A percentile compares a stretch with the other conserved stretches of the same genome.
These are phyloP conservation scores for Aureobasidium sp. DNA, from an alignment of 2,329 filamentous ascomycete genomes.

Conservation along the genomic window DNA sequence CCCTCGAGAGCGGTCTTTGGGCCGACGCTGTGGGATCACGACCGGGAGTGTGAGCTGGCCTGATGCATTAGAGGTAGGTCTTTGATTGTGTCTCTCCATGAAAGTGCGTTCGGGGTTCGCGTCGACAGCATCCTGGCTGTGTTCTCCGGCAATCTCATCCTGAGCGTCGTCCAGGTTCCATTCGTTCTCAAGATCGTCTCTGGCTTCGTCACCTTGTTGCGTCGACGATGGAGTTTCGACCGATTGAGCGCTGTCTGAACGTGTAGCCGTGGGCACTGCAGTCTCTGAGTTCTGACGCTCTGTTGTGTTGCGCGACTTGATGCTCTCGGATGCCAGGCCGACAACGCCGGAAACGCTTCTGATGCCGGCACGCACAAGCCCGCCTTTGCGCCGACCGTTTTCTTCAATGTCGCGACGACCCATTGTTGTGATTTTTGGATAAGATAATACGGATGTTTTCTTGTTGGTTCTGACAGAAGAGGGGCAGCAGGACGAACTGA, in stretches of 20 bases:
- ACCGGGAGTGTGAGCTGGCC: background rate
- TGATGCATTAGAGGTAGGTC: background rate
- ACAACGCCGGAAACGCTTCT: background rate
- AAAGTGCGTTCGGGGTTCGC: background rate
- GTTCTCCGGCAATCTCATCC: background rate
- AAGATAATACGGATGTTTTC: no score
- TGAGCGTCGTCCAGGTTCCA: slow-evolving; percentile 7
- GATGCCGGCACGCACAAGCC: background rate
- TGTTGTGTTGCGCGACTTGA: background rate
- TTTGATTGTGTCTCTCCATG: background rate
- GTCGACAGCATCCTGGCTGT: background rate
- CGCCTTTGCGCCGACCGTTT: background rate
- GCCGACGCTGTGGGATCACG: background rate
- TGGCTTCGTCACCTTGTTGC: background rate
- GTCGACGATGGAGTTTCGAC: background rate
- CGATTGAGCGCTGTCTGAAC: background rate
- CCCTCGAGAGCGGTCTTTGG: background rate
- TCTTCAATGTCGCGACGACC: background rate
- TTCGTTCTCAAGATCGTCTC: slow-evolving; percentile 1
- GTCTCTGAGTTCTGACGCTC: background rate
- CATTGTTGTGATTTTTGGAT: background rate
- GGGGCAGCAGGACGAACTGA: no score
- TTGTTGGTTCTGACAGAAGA: background rate
- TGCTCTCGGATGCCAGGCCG: slow-evolving; percentile 1
- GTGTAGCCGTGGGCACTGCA: background rate